Base-by-base conservation (phyloP, 164 flowering plant genomes). In the Litsea cubeba region DNA sequence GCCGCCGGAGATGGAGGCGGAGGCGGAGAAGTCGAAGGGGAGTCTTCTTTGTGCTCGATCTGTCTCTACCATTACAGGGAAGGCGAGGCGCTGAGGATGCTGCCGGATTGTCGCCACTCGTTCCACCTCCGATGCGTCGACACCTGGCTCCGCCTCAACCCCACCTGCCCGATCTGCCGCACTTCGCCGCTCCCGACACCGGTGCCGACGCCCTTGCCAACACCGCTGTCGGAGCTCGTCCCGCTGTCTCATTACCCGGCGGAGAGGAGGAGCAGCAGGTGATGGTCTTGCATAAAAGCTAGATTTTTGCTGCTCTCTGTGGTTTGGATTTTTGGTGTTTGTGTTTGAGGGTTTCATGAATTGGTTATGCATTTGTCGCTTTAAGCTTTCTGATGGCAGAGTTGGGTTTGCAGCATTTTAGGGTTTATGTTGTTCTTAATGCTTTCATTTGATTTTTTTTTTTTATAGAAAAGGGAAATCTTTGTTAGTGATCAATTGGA, bases 111-210 rank as follows among this genome's bases (percentile, higher is more conserved):
- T 68, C 68, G 82, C 25, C 98, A 94, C 78, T 85, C 54, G 69
- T 94, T 92, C 64, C 98, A 94, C 77, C 71, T 90, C 20, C 73
- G 25, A 23, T 94, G 98, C 69, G 74, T 94, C 30, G 98, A 94
- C 71, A 91, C 95, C 14, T 94, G 98, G 97, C 80, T 94, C 65
- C 84, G 82, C 81, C 85, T 91, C 40, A 89, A 89, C 65, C 92
- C 91, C 12, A 87, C 97, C 6, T 94, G 97, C 67, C 98, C 98
- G 1, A 92, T 94, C 20, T 94, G 98, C 76, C 85, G 97, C 68
- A 92, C 86, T 81, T 92, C 98, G 12, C 98, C 98, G 17, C 81
- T 94, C 20, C 98, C 98, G 5, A 94, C 98, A 12, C 98, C 98
- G 17, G 73, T 91, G n/a, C 97, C 97, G 3, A 94, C 98, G 12